phyloP scores from a whole-genome alignment of 108 stramenopile species.

The Discostella stelligeroides region DNA sequence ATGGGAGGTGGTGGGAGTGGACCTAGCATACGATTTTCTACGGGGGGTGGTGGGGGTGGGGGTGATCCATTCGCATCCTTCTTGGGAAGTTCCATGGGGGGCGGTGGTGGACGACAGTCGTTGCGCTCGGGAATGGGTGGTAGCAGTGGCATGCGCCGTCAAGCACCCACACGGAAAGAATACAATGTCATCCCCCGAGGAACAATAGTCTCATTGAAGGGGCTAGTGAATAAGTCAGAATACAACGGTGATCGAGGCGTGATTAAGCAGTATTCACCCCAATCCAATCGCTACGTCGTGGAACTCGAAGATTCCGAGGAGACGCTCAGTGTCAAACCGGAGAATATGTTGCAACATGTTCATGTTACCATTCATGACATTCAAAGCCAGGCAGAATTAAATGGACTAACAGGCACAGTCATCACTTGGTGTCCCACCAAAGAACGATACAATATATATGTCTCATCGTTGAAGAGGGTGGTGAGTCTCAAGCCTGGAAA shows the following conservation, averaged over 20 bases:
- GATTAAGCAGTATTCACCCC: slow-evolving; percentile 66
- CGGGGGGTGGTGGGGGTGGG: slow-evolving; percentile 40
- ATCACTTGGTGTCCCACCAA: slow-evolving; percentile 78
- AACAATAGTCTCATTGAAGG: slow-evolving; percentile 84
- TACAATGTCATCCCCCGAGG: slow-evolving; percentile 82
- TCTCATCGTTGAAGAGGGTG: slow-evolving; percentile 64
- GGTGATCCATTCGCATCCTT: slow-evolving; percentile 37
- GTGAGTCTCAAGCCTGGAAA: slow-evolving; percentile 79
- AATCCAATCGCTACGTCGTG: slow-evolving; percentile 71
- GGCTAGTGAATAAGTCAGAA: slow-evolving; percentile 65
- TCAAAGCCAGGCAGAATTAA: slow-evolving; percentile 77
- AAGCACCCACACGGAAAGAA: slow-evolving; percentile 48
- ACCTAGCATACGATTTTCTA: slow-evolving; percentile 33
- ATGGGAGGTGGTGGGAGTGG: slow-evolving; percentile 61
- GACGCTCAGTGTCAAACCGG: slow-evolving; percentile 78
- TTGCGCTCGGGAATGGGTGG: slow-evolving; percentile 45
- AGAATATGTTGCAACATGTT: slow-evolving; percentile 83
- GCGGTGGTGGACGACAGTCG: slow-evolving; percentile 54
- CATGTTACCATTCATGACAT: slow-evolving; percentile 81
- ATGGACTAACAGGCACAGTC: slow-evolving; percentile 77
- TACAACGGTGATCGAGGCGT: slow-evolving; percentile 86
- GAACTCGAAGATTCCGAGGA: slow-evolving; percentile 83
- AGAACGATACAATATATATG: slow-evolving; percentile 82
- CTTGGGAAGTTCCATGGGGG: slow-evolving; percentile 25
- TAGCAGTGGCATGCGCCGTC: slow-evolving; percentile 38